Conservation (phyloP, 2,329 filamentous ascomycete species). For the Aspergillus aculeatus region DNA sequence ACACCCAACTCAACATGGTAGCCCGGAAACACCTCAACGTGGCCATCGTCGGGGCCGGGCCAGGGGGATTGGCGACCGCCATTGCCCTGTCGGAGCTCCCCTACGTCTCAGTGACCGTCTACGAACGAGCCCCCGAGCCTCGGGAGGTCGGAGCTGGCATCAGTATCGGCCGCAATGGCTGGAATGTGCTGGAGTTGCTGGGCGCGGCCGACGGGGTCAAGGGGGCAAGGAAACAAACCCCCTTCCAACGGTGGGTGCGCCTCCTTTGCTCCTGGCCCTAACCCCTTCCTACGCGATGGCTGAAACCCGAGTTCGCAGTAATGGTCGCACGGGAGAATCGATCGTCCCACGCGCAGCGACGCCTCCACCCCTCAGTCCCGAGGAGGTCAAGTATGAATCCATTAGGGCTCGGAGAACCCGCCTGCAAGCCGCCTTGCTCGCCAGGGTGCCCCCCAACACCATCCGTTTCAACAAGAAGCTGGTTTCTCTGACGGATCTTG, state of each 20-base stretch:
- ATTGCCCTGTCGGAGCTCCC: slow-evolving; percentile 6
- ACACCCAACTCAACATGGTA: too few species aligned
- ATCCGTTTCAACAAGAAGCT: too few species aligned
- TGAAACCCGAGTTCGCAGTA: too few species aligned
- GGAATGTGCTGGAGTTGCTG: slow-evolving; percentile 3
- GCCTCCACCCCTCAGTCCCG: too few species aligned
- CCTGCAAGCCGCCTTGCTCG: slow-evolving; percentile 7
- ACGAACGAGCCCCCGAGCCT: slow-evolving; percentile 3
- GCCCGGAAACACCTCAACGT: background rate
- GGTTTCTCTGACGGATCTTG: too few species aligned
- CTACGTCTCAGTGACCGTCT: background rate
- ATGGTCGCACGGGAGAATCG: too few species aligned
- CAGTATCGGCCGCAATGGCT: slow-evolving; percentile 3
- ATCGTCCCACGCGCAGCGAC: too few species aligned
- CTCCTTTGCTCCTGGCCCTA: too few species aligned
- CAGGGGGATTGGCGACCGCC: slow-evolving; percentile 1
- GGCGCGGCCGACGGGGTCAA: slow-evolving; percentile 3
- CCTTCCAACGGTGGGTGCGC: background rate
- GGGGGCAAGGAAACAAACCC: background rate
- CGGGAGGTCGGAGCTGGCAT: slow-evolving; percentile 8
- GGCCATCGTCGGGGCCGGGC: slow-evolving; percentile 7
- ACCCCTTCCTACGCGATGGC: too few species aligned
- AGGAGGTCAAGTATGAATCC: background rate
- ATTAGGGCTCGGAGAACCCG: slow-evolving; percentile 9
- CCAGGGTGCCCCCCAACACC: too few species aligned